These are phyloP conservation scores for Picea engelmannii DNA, from an alignment of 83 land plant species.

Conservation along the genomic window DNA sequence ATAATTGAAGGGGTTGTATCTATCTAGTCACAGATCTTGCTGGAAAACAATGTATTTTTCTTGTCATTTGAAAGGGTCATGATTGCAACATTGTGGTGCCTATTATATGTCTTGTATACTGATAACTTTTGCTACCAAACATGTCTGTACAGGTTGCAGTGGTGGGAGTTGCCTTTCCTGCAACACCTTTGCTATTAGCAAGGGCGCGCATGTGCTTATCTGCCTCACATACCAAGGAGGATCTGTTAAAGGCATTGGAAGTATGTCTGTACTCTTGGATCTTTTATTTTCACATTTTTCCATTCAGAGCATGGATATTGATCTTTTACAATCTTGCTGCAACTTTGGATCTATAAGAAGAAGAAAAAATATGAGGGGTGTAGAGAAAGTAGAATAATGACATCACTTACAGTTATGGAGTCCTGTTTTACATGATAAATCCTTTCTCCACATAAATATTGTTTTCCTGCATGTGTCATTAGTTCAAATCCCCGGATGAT, in stretches of 20 bases:
- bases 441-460: not conserved
- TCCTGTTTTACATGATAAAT: too few relatives aligned
- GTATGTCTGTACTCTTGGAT: slow-evolving; percentile 22
- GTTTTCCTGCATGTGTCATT: not conserved
- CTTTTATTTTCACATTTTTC: slow-evolving; percentile 1
- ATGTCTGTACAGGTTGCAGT: slow-evolving; percentile 72
- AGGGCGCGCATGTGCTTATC: slow-evolving; percentile 95
- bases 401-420: too few relatives aligned
- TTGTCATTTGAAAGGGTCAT: not conserved
- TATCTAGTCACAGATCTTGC: not conserved
- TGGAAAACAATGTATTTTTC: not conserved
- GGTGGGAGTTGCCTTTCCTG: slow-evolving; percentile 92
- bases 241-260: slow-evolving; percentile 73
- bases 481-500: not conserved
- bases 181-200: slow-evolving; percentile 84
- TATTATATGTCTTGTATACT: not conserved
- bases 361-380: not conserved
- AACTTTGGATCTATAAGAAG: not conserved
- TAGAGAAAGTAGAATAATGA: too few relatives aligned
- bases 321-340: not conserved
- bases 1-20: not conserved
- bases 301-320: not conserved
- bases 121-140: not conserved
- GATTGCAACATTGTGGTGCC: not conserved
- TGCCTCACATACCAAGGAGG: slow-evolving; percentile 92